Conservation (phyloP, 2,329 filamentous ascomycete species). For the Neophaeococcomyces mojaviensis region DNA sequence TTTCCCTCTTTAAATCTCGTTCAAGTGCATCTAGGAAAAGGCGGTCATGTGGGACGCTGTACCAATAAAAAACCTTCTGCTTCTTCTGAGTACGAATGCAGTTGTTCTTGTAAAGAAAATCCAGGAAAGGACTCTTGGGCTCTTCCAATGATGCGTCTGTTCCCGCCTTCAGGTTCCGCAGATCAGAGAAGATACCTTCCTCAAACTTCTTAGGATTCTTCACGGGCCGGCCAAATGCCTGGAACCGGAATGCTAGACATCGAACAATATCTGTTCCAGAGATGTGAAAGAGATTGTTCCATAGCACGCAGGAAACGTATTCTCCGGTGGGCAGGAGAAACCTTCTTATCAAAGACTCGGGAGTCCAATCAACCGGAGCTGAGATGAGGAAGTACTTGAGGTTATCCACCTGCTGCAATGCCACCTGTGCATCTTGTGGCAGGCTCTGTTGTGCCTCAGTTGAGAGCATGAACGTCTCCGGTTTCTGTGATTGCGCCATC, state of each 20-base stretch:
- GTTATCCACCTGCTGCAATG: conserved; percentile 96
- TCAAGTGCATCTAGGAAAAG: conserved; percentile 96
- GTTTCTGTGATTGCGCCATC: conserved; percentile 90
- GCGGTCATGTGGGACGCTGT: conserved; percentile 94
- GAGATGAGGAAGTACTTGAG: conserved; percentile 99
- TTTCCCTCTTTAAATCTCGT: conserved; percentile 95
- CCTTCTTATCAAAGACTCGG: conserved; percentile 90
- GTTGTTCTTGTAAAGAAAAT: conserved; percentile 99
- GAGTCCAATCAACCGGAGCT: conserved; percentile 93
- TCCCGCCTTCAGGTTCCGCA: conserved; percentile 95
- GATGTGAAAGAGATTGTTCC: conserved; percentile 99
- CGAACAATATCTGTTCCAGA: conserved; percentile 97
- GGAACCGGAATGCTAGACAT: conserved; percentile 95
- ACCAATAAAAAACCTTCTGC: conserved; percentile 99
- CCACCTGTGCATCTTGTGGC: conserved; percentile 92
- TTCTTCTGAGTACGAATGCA: conserved; percentile 99
- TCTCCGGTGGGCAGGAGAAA: conserved; percentile 95
- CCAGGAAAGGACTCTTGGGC: conserved; percentile 95
- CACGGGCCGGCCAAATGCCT: conserved; percentile 94
- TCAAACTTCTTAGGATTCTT: conserved; percentile 99
- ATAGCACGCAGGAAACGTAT: conserved; percentile 97
- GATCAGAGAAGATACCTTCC: conserved; percentile 97
- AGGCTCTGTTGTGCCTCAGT: conserved; percentile 94
- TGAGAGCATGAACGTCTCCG: conserved; percentile 97
- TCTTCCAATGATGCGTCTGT: conserved; percentile 97